Evolutionary conservation across 2,329 filamentous ascomycete genomes (phyloP).

Genomic region (Aspergillus unguis): DNA sequence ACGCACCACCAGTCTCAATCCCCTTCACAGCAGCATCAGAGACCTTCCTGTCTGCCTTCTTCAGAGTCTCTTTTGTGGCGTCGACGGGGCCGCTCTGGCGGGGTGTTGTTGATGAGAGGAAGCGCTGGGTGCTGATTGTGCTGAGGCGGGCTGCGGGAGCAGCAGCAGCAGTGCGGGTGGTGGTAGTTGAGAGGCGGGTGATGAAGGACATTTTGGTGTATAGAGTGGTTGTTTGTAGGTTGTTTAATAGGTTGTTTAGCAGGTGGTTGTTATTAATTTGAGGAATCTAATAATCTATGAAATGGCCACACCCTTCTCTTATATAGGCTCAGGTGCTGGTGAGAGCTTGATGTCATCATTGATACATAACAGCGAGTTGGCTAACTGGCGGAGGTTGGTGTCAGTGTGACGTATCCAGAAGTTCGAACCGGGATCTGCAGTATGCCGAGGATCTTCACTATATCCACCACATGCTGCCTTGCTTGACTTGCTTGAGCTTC

Average conservation of each 20-base stretch:
- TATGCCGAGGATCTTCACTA: not conserved
- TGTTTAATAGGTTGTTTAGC: not conserved
- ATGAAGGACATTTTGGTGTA: slow-evolving; percentile 35
- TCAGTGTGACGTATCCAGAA: slow-evolving; percentile 3
- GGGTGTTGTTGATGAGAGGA: slow-evolving; percentile 53
- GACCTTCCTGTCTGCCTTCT: slow-evolving; percentile 56
- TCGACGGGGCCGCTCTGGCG: slow-evolving; percentile 53
- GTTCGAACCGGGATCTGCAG: too few relatives aligned
- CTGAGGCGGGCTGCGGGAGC: slow-evolving; percentile 16
- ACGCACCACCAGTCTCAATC: slow-evolving; percentile 60
- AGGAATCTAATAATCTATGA: too few relatives aligned
- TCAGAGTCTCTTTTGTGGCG: slow-evolving; percentile 55
- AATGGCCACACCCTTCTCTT: too few relatives aligned
- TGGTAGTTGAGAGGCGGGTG: slow-evolving; percentile 30
- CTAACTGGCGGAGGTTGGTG: not conserved
- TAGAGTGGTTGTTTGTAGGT: not conserved
- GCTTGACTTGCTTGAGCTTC: too few relatives aligned
- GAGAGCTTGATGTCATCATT: slow-evolving; percentile 2
- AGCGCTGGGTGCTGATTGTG: slow-evolving; percentile 19
- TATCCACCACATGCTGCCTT: too few relatives aligned
- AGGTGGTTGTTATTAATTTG: not conserved
- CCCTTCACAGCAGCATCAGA: slow-evolving; percentile 58
- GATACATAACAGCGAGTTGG: not conserved
- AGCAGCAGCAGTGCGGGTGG: slow-evolving; percentile 21
- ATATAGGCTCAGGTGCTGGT: not conserved